Base-by-base conservation (phyloP, 768 basidiomycete genomes). In the Naganishia vaughanmartiniae region DNA sequence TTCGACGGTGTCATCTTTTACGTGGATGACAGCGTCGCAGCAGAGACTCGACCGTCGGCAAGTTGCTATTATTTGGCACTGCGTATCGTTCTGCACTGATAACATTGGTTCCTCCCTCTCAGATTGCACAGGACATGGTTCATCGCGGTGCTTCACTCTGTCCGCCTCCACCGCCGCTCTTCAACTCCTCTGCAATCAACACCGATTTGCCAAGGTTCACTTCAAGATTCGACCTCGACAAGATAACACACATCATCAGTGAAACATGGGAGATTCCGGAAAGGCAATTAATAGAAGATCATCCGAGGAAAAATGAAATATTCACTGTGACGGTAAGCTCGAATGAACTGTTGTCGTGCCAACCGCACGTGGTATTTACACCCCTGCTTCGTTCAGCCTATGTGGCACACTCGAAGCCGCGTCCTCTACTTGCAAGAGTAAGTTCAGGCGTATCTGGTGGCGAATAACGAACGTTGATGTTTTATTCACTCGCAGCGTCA, bases 181-280 rank as follows among this genome's bases (percentile, higher is more conserved):
- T n/a, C 15, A 21, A 42, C 45, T 60, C 56, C 21, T 30, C 58
- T 19, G 46, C 34, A 12, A 33, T 39, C 34, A 70, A 65, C 33
- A 36, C n/a, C 33, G 31, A 46, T 30, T 21, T n/a, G 9, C 53
- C 63, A 15, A 65, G 5, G 51, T 10, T 51, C 17, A 14, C 19
- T 39, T 45, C 70, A 12, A 33, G 67, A 30, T 69, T 69, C 57
- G 68, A 69, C 30, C 30, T 69, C 31, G 45, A 58, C 28, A 42
- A 48, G 30, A 48, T 54, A 30, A 69, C 68, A 30, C 68, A 69
- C 68, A 69, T 69, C 56, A 69, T 69, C 45, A 69, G 51, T 21
- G 36, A 36, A 31, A 58, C 68, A 11, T 69, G 68, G 68, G 58
- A 69, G 30, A 58, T 69, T n/a, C 39, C 54, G 14, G 68, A 69